phyloP scores from a whole-genome alignment of 116 monocot genomes.

The Papilionanthe hybrid region DNA sequence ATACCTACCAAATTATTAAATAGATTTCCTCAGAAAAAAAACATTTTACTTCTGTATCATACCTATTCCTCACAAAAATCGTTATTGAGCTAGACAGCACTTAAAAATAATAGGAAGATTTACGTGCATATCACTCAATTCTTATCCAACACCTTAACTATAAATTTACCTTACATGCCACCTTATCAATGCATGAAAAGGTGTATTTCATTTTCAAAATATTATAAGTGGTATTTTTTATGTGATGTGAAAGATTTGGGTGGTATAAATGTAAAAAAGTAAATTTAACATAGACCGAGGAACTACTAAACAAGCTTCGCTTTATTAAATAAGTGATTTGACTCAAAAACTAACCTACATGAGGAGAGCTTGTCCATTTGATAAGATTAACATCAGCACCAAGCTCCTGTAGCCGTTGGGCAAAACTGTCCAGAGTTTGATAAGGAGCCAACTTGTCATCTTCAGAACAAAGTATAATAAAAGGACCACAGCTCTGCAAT shows the following conservation, averaged over 20 bases:
- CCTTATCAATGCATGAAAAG: no score
- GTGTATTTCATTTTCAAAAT: no score
- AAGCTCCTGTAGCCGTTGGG: slow-evolving; percentile 54
- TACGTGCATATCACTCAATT: background rate
- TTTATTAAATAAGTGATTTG: background rate
- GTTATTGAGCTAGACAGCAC: background rate
- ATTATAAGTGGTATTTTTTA: no score
- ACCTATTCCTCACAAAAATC: background rate
- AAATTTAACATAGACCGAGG: background rate
- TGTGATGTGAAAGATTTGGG: no score
- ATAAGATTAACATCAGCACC: slow-evolving; percentile 79
- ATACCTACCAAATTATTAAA: no score
- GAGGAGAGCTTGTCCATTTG: slow-evolving; percentile 70
- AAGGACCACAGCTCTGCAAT: slow-evolving; percentile 62
- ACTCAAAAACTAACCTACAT: slow-evolving; percentile 39
- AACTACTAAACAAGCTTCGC: background rate
- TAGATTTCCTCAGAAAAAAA: background rate
- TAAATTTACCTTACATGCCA: no score
- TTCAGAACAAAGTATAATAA: slow-evolving; percentile 77
- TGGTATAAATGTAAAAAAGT: no score
- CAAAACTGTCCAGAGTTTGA: slow-evolving; percentile 54
- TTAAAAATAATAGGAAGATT: background rate
- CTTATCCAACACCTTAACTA: background rate
- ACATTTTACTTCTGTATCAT: background rate
- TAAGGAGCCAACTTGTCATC: slow-evolving; percentile 70